Conservation (phyloP, 495 filamentous ascomycete genomes). For the Letharia lupina region DNA sequence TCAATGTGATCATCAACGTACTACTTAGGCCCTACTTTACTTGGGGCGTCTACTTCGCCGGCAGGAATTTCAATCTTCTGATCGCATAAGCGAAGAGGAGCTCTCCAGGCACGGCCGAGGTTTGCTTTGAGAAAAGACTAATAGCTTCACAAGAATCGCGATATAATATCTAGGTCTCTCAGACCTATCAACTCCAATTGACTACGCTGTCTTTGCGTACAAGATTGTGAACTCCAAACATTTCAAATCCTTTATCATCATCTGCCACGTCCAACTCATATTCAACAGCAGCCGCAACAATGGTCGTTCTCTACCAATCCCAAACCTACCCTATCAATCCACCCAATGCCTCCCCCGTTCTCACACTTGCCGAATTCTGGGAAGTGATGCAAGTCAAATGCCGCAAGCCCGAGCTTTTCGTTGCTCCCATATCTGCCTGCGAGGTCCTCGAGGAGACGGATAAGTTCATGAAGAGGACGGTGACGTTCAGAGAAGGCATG, state of each 20-base stretch:
- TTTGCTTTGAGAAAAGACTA: background rate
- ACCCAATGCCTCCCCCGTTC: constrained; percentile 30
- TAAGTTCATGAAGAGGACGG: constrained; percentile 20
- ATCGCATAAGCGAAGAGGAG: no score
- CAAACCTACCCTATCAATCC: constrained; percentile 46
- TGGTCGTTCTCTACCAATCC: constrained; percentile 17
- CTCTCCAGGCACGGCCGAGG: background rate
- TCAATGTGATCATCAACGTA: background rate
- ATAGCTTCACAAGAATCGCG: no score
- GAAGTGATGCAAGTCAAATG: constrained; percentile 43
- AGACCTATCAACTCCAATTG: background rate
- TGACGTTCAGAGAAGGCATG: constrained; percentile 30
- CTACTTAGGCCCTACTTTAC: no score
- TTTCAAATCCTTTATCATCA: no score
- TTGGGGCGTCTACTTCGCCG: no score
- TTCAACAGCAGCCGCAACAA: background rate
- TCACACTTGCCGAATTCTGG: constrained; percentile 44
- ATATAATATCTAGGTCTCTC: background rate
- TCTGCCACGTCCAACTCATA: background rate
- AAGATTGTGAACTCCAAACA: background rate
- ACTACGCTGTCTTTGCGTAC: background rate
- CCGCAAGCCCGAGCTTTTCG: constrained; percentile 43
- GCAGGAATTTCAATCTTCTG: no score
- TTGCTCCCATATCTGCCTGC: constrained; percentile 39
- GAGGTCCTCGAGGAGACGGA: constrained; percentile 28